A percentile compares a stretch with the other conserved stretches of the same genome.
Conservation (phyloP, 495 filamentous ascomycete genomes). For the Penicillium mononematosum region DNA sequence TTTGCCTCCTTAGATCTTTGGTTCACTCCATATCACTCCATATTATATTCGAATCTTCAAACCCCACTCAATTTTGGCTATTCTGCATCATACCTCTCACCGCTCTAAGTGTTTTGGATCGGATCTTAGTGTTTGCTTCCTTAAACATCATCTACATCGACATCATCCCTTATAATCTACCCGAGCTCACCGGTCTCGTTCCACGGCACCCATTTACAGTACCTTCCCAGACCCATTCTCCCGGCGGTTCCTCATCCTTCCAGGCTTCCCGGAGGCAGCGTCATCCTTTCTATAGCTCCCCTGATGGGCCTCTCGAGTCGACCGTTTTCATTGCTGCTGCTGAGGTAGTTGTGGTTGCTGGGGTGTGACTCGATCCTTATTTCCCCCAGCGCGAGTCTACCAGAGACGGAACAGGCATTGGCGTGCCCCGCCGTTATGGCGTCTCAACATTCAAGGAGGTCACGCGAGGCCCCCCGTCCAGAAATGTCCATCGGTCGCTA, state of each 20-base stretch:
- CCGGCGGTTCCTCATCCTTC: constrained; percentile 21
- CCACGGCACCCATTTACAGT: constrained; percentile 13
- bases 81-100: constrained; percentile 27
- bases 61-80: constrained; percentile 7
- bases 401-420: constrained; percentile 12
- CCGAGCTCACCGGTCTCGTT: constrained; percentile 14
- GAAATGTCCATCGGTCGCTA: constrained; percentile 76
- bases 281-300: constrained; percentile 21
- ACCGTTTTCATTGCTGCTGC: constrained; percentile 25
- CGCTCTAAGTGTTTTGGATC: constrained; percentile 24
- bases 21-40: constrained; percentile 10
- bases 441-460: constrained; percentile 43
- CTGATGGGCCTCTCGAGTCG: constrained; percentile 39
- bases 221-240: constrained; percentile 14
- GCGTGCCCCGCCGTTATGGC: constrained; percentile 36
- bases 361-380: constrained; percentile 27
- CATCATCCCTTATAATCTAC: constrained; percentile 4
- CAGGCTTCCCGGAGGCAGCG: constrained; percentile 13
- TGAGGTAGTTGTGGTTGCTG: constrained; percentile 46
- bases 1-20: constrained; percentile 19
- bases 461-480: constrained; percentile 42
- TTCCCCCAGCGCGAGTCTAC: constrained; percentile 11
- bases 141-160: background rate
- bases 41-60: constrained; percentile 16
- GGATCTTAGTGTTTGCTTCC: constrained; percentile 1